Evolutionary conservation across 768 basidiomycete genomes (phyloP).

Genomic region (Phaeotremella fagi): DNA sequence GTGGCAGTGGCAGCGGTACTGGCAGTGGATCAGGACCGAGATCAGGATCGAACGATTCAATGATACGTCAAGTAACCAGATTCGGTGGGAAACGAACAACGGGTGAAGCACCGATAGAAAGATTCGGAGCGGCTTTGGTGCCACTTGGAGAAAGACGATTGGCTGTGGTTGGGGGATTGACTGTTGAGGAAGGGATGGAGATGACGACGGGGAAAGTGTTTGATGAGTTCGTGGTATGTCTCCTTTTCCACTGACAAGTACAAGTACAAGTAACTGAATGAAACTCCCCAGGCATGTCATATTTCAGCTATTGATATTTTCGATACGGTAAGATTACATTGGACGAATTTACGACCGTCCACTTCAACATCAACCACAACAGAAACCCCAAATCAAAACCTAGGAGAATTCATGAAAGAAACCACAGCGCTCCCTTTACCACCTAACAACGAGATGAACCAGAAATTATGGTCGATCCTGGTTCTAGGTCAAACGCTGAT

Average conservation of each 20-base stretch:
- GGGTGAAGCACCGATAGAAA: not conserved
- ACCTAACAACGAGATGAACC: not conserved
- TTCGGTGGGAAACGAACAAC: not conserved
- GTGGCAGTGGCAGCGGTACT: no score
- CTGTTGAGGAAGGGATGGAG: constrained; percentile 1
- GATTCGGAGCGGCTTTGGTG: constrained; percentile 1
- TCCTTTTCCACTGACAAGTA: not conserved
- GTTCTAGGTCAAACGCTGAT: not conserved
- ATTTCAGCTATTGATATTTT: constrained; percentile 4
- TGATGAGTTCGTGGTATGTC: constrained; percentile 3
- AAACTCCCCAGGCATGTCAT: not conserved
- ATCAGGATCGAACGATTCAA: no score
- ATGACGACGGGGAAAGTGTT: not conserved
- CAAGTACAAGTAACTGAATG: not conserved
- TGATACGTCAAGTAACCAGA: not conserved
- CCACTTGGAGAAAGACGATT: not conserved
- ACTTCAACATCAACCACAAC: not conserved
- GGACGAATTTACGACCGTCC: not conserved
- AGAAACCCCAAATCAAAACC: not conserved
- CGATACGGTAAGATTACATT: not conserved
- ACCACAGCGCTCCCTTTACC: not conserved
- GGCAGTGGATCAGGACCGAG: no score
- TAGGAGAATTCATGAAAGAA: not conserved
- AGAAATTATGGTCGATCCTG: not conserved
- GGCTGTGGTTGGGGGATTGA: constrained; percentile 2